Evolutionary conservation across 371 early-diverging fungal species (phyloP), one percentile per base, ranked within the genome.

Genomic region (Mortierella sp.): DNA sequence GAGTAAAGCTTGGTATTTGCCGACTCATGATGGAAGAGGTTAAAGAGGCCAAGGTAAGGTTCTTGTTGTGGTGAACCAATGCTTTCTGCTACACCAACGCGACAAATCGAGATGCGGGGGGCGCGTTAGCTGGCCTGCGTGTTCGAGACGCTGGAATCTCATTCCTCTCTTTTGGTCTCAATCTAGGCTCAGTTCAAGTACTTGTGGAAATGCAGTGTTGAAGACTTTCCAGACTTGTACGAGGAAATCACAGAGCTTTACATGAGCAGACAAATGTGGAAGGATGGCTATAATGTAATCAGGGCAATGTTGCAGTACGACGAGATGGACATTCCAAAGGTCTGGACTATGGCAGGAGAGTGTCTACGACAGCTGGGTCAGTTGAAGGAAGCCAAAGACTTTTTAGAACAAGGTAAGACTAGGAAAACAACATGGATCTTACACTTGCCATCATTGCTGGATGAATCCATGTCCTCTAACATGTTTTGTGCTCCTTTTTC

Each of bases 241-340:
- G 83, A 88, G 66, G 94, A 94, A 53, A 87, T 95, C 10, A 94
- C 89, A 5, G 94, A 93, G 43, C 88, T 94, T 1, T 95, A 91
- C 59, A 84, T 91, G 59, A 90, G 87, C 40, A 83, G 83, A 24
- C 77, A 90, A 16, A 83, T 91, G 78, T 86, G 82, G 70, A 85
- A 87, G n/a, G 77, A 81, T 19, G 94, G 92, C 0, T 67, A 92
- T 24, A 80, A 63, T 6, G 84, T 93, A 9, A 90, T 91, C 55
- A 77, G 88, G 60, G 79, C 71, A 16, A 78, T 92, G 60, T 71
- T 88, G 39, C 84, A 83, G 44, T 80, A 78, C 21, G 82, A 86
- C 7, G 85, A 88, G 19, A 85, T 87, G 47, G 79, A 82, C 45
- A 62, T 70, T 45, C 80, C 82, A 9, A 67, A 76, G 52, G 57